Percentiles rank a stretch among this genome's conserved stretches.
Evolutionary conservation across 306 rosid species (phyloP).

Genomic region (Pterocarpus macrocarpus): DNA sequence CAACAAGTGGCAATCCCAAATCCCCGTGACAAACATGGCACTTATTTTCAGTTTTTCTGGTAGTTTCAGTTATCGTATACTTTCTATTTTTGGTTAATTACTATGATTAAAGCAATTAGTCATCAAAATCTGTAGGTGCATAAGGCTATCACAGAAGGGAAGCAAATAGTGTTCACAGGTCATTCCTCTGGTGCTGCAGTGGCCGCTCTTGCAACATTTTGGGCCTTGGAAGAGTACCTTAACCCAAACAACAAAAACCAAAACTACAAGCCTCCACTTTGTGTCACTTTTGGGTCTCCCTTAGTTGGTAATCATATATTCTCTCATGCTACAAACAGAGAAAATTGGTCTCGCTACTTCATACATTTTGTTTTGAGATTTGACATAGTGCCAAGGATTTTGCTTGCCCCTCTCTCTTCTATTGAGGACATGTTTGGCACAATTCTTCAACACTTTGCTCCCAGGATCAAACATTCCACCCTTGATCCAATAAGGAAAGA

Average conservation of each 20-base stretch:
- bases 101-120: neutral
- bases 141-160: constrained; percentile 41
- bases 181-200: constrained; percentile 75
- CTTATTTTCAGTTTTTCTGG: neutral
- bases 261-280: constrained; percentile 33
- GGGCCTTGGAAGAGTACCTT: constrained; percentile 59
- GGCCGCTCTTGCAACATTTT: constrained; percentile 71
- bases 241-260: constrained; percentile 13
- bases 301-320: constrained; percentile 71
- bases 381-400: constrained; percentile 76
- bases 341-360: constrained; percentile 74
- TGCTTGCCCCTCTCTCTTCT: constrained; percentile 69
- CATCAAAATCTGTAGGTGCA: constrained; percentile 59
- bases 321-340: constrained; percentile 83
- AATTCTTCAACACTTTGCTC: constrained; percentile 51
- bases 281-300: constrained; percentile 88
- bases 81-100: constrained; percentile 34
- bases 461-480: neutral
- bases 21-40: neutral
- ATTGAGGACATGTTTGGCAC: constrained; percentile 31
- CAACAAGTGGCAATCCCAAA: neutral
- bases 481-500: neutral
- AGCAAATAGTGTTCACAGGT: constrained; percentile 72
- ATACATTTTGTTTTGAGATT: constrained; percentile 67
- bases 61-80: neutral